These are phyloP conservation scores for Bipolaris zeicola DNA, from an alignment of 2,329 filamentous ascomycete species.

Conservation along the genomic window DNA sequence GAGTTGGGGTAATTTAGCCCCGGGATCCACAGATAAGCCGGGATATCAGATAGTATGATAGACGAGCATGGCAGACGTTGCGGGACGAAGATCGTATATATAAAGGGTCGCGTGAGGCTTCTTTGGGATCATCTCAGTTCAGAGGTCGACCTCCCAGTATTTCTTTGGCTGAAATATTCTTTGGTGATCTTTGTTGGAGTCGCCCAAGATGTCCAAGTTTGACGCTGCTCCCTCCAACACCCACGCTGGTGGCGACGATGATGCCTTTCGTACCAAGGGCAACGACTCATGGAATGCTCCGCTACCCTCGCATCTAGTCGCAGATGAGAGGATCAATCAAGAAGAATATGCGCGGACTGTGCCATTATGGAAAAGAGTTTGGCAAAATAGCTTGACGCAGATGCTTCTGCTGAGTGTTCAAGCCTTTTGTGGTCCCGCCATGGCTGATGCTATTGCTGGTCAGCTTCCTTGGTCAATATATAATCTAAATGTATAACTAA, in stretches of 20 bases:
- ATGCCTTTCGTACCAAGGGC: constrained; percentile 37
- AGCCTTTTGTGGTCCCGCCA: constrained; percentile 47
- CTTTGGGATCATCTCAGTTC: constrained; percentile 5
- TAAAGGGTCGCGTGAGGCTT: constrained; percentile 20
- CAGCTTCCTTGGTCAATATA: not conserved
- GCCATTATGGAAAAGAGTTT: constrained; percentile 53
- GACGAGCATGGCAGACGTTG: constrained; percentile 10
- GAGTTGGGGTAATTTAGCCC: constrained; percentile 27
- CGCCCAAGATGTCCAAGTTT: constrained; percentile 34
- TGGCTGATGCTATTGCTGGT: constrained; percentile 42
- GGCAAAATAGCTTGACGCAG: constrained; percentile 56
- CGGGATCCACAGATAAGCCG: constrained; percentile 29
- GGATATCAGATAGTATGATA: constrained; percentile 5
- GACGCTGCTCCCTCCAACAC: constrained; percentile 43
- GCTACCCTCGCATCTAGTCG: constrained; percentile 20
- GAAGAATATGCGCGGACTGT: constrained; percentile 34
- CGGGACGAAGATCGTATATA: constrained; percentile 7
- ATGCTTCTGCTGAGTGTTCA: constrained; percentile 57
- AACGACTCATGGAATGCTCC: constrained; percentile 30
- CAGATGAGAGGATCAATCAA: constrained; percentile 48
- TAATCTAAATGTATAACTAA: not conserved
- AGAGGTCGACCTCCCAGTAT: constrained; percentile 2
- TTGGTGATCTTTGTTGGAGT: not conserved
- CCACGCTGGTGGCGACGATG: constrained; percentile 37
- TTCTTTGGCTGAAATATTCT: not conserved